phyloP scores from a whole-genome alignment of 371 early-diverging fungal species.

The Syncephalis plumigaleata region DNA sequence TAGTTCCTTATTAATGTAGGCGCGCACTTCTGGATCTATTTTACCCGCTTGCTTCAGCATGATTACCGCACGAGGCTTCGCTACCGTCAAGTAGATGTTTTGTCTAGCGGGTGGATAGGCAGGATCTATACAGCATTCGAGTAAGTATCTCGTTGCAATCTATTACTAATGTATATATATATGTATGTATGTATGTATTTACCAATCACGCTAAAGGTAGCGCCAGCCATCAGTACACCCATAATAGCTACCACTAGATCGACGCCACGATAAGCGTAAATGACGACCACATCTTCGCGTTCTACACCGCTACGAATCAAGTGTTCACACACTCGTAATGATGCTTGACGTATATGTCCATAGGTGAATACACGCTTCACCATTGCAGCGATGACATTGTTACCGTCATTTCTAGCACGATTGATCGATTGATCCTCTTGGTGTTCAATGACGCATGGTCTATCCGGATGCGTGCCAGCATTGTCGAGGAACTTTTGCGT shows the following conservation, averaged over 20 bases:
- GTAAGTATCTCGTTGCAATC: neutral
- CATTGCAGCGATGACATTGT: too few species aligned
- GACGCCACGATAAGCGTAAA: constrained; percentile 89
- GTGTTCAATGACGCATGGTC: constrained; percentile 67
- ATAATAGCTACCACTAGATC: constrained; percentile 91
- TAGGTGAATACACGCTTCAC: constrained; percentile 68
- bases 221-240: constrained; percentile 93
- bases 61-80: constrained; percentile 78
- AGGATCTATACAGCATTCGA: constrained; percentile 42
- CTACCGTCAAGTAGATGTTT: constrained; percentile 84
- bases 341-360: constrained; percentile 58
- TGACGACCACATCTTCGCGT: constrained; percentile 87
- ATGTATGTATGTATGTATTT: too few species aligned
- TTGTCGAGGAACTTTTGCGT: constrained; percentile 76
- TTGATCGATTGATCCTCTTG: too few species aligned
- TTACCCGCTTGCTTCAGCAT: constrained; percentile 70
- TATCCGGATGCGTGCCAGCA: constrained; percentile 58
- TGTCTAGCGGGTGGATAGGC: constrained; percentile 92
- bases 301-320: constrained; percentile 59
- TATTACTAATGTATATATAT: too few species aligned
- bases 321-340: constrained; percentile 71
- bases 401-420: too few species aligned
- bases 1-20: constrained; percentile 58
- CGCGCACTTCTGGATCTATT: constrained; percentile 48
- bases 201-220: constrained; percentile 83